These are phyloP conservation scores for Neurospora sp. DNA, from an alignment of 495 filamentous ascomycete genomes.

Conservation along the genomic window DNA sequence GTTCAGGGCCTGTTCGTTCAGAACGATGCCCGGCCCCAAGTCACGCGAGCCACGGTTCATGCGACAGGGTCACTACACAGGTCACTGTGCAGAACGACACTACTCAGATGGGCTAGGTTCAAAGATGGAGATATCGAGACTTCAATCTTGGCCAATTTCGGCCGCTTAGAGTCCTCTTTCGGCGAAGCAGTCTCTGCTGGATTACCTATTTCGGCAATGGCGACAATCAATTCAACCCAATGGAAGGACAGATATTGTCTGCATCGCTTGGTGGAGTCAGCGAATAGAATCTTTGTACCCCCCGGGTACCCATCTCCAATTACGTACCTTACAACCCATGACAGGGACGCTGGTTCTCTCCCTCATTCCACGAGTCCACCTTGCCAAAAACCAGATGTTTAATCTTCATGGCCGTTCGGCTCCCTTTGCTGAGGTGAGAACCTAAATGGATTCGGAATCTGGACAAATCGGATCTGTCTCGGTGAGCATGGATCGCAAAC, in stretches of 20 bases:
- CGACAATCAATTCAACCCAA: background rate
- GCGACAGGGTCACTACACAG: background rate
- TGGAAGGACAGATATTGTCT: background rate
- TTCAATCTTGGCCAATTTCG: background rate
- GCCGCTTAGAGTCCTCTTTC: background rate
- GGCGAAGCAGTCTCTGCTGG: background rate
- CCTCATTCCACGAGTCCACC: background rate
- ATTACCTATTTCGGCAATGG: background rate
- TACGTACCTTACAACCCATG: background rate
- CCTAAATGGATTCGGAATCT: background rate
- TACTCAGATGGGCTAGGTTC: background rate
- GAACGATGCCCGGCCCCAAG: background rate
- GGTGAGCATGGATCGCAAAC: background rate
- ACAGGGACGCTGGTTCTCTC: background rate
- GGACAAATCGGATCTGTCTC: background rate
- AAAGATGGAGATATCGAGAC: background rate
- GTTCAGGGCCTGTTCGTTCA: background rate
- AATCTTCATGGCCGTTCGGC: background rate
- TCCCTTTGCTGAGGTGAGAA: background rate
- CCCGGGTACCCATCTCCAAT: background rate
- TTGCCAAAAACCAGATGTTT: background rate
- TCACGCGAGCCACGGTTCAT: background rate
- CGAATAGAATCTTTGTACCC: background rate
- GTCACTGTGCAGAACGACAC: background rate
- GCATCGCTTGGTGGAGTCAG: background rate